Evolutionary conservation across 2,329 filamentous ascomycete species (phyloP).

Genomic region (Nigrospora sphaerica): DNA sequence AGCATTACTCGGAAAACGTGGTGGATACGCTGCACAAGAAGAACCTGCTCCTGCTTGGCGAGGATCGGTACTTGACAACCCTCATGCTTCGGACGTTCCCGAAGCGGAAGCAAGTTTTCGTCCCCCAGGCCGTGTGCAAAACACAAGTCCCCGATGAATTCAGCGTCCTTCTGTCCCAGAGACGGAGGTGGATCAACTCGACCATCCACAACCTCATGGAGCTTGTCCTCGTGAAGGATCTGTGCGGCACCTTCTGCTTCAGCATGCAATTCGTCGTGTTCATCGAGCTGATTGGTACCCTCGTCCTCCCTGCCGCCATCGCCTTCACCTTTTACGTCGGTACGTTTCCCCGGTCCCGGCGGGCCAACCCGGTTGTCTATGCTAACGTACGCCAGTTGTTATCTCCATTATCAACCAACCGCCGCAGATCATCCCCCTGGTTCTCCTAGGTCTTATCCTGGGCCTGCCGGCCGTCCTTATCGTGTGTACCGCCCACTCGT

Average conservation of each 20-base stretch:
- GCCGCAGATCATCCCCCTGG: conserved; percentile 81
- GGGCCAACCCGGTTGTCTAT: not conserved
- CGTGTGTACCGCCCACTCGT: conserved; percentile 85
- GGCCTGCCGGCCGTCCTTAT: conserved; percentile 90
- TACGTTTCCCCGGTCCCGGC: conserved; percentile 40
- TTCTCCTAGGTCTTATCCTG: conserved; percentile 83
- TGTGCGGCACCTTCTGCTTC: conserved; percentile 99
- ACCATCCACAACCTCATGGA: conserved; percentile 99
- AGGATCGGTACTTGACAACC: conserved; percentile 94
- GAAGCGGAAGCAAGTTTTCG: conserved; percentile 97
- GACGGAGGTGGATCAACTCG: conserved; percentile 98
- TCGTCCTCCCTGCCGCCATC: conserved; percentile 93
- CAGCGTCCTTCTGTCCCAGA: conserved; percentile 85
- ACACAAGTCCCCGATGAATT: conserved; percentile 93
- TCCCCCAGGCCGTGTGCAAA: conserved; percentile 98
- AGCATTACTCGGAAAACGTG: conserved; percentile 98
- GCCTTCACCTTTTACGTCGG: conserved; percentile 94
- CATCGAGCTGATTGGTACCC: conserved; percentile 87
- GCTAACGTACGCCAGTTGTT: conserved; percentile 52
- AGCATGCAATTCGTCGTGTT: conserved; percentile 99
- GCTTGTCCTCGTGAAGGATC: conserved; percentile 85
- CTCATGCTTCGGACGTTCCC: conserved; percentile 98
- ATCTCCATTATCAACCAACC: conserved; percentile 73
- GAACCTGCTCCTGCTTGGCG: conserved; percentile 86
- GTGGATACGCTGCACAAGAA: conserved; percentile 98